Evolutionary conservation across 2,329 filamentous ascomycete genomes (phyloP).

Genomic region (Ophiocordyceps camponoti-floridani): DNA sequence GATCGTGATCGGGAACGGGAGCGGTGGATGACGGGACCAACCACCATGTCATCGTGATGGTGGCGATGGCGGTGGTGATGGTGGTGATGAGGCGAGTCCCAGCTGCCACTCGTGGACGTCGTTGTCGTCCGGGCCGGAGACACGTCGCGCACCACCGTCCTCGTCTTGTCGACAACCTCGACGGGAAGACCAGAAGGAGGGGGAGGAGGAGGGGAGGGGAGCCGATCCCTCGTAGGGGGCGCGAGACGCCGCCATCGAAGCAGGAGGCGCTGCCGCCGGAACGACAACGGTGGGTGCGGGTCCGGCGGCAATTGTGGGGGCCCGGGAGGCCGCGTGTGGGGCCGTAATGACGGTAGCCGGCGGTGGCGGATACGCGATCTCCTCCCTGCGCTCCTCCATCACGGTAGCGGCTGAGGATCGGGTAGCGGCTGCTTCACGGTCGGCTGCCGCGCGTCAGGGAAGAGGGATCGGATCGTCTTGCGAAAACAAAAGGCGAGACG

Average conservation of each 20-base stretch:
- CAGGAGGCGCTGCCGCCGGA: constrained; percentile 12
- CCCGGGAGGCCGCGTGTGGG: constrained; percentile 8
- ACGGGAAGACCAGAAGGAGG: constrained; percentile 4
- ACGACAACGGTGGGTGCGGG: constrained; percentile 8
- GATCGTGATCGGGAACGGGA: constrained; percentile 24
- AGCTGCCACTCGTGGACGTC: constrained; percentile 12
- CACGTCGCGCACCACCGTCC: constrained; percentile 28
- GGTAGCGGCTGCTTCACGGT: constrained; percentile 24
- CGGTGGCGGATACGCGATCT: constrained; percentile 5
- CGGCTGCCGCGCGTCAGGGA: constrained; percentile 12
- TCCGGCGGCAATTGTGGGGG: constrained; percentile 10
- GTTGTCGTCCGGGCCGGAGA: constrained; percentile 26
- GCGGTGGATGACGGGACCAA: constrained; percentile 16
- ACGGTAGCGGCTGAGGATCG: constrained; percentile 28
- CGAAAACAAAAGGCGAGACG: too few relatives aligned
- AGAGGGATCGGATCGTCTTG: too few relatives aligned
- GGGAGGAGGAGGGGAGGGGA: constrained; percentile 9
- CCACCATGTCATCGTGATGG: constrained; percentile 10
- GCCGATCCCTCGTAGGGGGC: constrained; percentile 1
- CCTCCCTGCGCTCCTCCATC: constrained; percentile 27
- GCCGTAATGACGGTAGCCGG: constrained; percentile 13
- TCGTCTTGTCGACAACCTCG: constrained; percentile 26
- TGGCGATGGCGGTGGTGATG: constrained; percentile 12
- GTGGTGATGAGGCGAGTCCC: constrained; percentile 11
- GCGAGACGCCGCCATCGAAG: constrained; percentile 8